Base-by-base conservation (phyloP, 106 monocot species). In the Ottelia alismoides region DNA sequence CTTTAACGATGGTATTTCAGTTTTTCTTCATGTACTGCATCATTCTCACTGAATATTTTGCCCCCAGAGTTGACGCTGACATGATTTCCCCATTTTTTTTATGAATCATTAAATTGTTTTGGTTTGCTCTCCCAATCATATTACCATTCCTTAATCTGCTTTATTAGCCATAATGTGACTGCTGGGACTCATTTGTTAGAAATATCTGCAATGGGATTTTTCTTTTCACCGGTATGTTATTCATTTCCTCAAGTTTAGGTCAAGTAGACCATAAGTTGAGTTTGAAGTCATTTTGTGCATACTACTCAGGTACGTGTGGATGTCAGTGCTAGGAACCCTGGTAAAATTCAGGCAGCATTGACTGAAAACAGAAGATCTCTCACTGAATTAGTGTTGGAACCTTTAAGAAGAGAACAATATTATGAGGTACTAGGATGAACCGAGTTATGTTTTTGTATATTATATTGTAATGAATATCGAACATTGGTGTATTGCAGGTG, bases 111-210 rank as follows among this genome's bases (percentile, higher is more conserved):
- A n/a, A n/a, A n/a, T n/a, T n/a, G n/a, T n/a, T n/a, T n/a, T n/a
- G n/a, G n/a, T n/a, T n/a, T n/a, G n/a, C n/a, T n/a, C n/a, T n/a
- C n/a, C n/a, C n/a, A n/a, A n/a, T n/a, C n/a, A n/a, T n/a, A n/a
- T n/a, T n/a, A n/a, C n/a, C n/a, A n/a, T 75, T 72, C 72, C 78
- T 85, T 56, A 88, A 63, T 40, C 49, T 11, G 22, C 25, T 31
- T n/a, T 50, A 6, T 30, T 57, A 94, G 96, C 69, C 73, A 74
- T 57, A 82, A 89, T 46, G 85, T 98, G 28, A 76, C 89, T 63
- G 89, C 89, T 49, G 89, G 96, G n/a, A 98, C 89, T 70, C 96
- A 98, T 73, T 72, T 98, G 61, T 82, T 98, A 62, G 96, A 89
- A 75, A 85, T 98, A 9, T 62, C 82, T 75, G 85, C 85, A 57